Conservation (phyloP, 169 alveolate species). For the Plasmodium gonderi region DNA sequence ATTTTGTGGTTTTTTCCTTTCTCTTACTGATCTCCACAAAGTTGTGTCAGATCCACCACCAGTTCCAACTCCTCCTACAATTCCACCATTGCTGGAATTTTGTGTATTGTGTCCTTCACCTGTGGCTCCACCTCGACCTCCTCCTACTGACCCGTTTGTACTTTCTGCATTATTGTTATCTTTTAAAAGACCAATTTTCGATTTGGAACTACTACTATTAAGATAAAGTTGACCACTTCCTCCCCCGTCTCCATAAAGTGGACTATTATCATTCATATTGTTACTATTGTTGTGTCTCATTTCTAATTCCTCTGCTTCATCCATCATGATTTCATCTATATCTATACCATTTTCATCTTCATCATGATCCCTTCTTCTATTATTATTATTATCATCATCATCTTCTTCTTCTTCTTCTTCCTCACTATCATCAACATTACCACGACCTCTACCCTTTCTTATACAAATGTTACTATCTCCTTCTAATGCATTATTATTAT, state of each 20-base stretch:
- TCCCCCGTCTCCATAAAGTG: conserved; percentile 23
- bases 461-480: conserved; percentile 13
- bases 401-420: conserved; percentile 45
- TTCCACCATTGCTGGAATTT: neutral
- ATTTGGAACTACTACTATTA: neutral
- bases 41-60: conserved; percentile 19
- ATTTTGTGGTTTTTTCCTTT: conserved; percentile 78
- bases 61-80: neutral
- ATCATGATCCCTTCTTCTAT: conserved; percentile 55
- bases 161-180: neutral
- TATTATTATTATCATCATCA: conserved; percentile 60
- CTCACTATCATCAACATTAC: conserved; percentile 69
- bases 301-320: conserved; percentile 73
- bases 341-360: conserved; percentile 79
- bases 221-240: conserved; percentile 12
- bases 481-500: conserved; percentile 23
- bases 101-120: neutral
- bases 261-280: neutral
- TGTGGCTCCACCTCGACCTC: no score
- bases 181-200: neutral
- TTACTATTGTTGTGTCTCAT: neutral
- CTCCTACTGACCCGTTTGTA: neutral
- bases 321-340: conserved; percentile 82
- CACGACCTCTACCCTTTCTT: conserved; percentile 44
- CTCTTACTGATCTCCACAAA: conserved; percentile 87